phyloP scores from a whole-genome alignment of 495 filamentous ascomycete species.

The Recurvomyces mirabilis region DNA sequence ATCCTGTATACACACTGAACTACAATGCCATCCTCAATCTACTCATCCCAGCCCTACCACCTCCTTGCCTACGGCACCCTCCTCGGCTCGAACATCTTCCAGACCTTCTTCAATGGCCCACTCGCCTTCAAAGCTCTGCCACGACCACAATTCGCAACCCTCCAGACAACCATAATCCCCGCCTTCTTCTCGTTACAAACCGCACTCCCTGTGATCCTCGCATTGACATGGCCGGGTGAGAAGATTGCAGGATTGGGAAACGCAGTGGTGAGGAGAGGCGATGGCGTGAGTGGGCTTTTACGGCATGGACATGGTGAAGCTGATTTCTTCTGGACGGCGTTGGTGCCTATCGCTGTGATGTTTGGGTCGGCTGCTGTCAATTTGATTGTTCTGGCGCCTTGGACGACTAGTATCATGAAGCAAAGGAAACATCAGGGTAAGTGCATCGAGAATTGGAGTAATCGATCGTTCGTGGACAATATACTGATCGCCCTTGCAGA shows the following conservation, averaged over 20 bases:
- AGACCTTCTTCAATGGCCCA: conserved; percentile 68
- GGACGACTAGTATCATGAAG: conserved; percentile 59
- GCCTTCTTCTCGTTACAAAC: conserved; percentile 78
- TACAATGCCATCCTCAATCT: conserved; percentile 35
- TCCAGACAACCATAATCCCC: conserved; percentile 74
- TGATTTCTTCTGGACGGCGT: conserved; percentile 44
- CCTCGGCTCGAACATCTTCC: conserved; percentile 29
- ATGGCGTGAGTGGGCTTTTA: conserved; percentile 11
- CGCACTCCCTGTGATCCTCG: conserved; percentile 55
- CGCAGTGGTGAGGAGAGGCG: background rate
- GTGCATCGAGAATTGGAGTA: conserved; percentile 9
- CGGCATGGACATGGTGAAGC: too few relatives aligned
- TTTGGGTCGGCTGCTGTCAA: conserved; percentile 57
- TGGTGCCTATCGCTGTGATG: conserved; percentile 55
- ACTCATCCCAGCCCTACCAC: conserved; percentile 60
- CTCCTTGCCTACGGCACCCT: conserved; percentile 51
- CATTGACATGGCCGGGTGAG: conserved; percentile 65
- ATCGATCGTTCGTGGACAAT: background rate
- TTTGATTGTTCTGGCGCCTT: conserved; percentile 54
- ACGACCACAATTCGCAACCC: conserved; percentile 64
- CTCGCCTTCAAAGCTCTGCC: conserved; percentile 63
- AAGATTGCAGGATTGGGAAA: conserved; percentile 22
- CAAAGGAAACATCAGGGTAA: conserved; percentile 66
- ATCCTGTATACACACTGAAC: too few relatives aligned
- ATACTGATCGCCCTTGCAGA: conserved; percentile 34